These are phyloP conservation scores for Clavispora phyllophila DNA, from an alignment of 805 yeast species.

Conservation along the genomic window DNA sequence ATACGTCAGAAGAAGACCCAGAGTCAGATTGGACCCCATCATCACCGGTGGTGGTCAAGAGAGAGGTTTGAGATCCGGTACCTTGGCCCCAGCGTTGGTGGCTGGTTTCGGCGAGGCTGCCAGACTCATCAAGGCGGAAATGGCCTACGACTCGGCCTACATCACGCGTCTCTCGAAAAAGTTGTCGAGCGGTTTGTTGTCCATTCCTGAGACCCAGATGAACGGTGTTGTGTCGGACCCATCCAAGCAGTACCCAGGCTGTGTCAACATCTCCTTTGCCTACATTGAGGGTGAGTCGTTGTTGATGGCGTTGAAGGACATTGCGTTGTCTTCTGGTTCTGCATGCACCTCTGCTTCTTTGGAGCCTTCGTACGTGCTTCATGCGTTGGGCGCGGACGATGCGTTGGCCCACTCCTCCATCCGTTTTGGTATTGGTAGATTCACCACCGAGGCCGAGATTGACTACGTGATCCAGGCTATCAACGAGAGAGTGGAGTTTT, in stretches of 20 bases:
- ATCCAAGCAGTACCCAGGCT: conserved; percentile 65
- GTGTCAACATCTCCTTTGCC: conserved; percentile 95
- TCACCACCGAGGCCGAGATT: conserved; percentile 92
- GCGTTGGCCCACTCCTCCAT: conserved; percentile 98
- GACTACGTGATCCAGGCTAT: conserved; percentile 91
- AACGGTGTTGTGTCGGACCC: conserved; percentile 72
- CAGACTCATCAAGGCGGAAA: conserved; percentile 69
- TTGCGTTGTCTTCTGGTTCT: conserved; percentile 93
- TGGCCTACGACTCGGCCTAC: conserved; percentile 66
- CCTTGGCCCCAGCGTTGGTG: conserved; percentile 93
- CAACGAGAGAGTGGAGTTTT: conserved; percentile 79
- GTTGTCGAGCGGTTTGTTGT: conserved; percentile 64
- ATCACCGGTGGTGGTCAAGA: conserved; percentile 99
- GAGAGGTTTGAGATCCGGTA: conserved; percentile 95
- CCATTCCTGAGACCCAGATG: conserved; percentile 82
- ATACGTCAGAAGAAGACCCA: conserved; percentile 93
- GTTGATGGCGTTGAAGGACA: conserved; percentile 95
- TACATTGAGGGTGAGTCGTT: conserved; percentile 97
- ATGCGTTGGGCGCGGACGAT: conserved; percentile 96
- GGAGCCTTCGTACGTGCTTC: conserved; percentile 95
- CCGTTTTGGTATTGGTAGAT: conserved; percentile 94
- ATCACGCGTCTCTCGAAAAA: conserved; percentile 67
- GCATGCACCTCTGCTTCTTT: conserved; percentile 98
- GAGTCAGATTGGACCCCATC: conserved; percentile 93
- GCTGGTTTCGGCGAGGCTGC: conserved; percentile 98